A percentile compares a stretch with the other conserved stretches of the same genome.
Conservation (phyloP, 2,329 filamentous ascomycete genomes). For the Aspergillus intermedius region DNA sequence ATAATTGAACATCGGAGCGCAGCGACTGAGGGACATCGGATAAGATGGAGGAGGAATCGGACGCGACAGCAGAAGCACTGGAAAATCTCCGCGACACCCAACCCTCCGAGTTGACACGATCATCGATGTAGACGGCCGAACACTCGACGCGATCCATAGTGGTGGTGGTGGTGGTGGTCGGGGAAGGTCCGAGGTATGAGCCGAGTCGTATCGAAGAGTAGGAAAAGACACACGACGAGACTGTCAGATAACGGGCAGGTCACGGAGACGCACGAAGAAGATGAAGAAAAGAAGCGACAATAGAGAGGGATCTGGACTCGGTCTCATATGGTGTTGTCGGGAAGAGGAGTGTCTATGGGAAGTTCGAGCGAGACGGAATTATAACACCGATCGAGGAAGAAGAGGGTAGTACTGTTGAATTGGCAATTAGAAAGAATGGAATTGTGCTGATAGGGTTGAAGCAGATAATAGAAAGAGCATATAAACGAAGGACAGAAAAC, state of each 20-base stretch:
- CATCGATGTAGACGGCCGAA: conserved; percentile 42
- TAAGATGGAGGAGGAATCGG: conserved; percentile 19
- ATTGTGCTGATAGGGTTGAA: background rate
- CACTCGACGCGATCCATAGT: conserved; percentile 39
- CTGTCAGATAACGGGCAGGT: background rate
- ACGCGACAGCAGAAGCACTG: conserved; percentile 19
- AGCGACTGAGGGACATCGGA: conserved; percentile 40
- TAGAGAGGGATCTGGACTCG: conserved; percentile 9
- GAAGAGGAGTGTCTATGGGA: conserved; percentile 6
- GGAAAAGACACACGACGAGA: background rate
- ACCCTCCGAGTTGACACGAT: conserved; percentile 38
- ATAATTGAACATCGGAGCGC: conserved; percentile 42
- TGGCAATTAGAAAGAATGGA: background rate
- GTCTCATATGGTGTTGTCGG: conserved; percentile 16
- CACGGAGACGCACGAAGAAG: background rate
- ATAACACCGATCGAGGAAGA: background rate
- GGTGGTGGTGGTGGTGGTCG: background rate
- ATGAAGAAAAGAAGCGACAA: conserved; percentile 2
- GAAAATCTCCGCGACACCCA: conserved; percentile 35
- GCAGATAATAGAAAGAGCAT: conserved; percentile 1
- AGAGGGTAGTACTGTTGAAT: background rate
- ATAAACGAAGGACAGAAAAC: background rate
- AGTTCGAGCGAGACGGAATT: conserved; percentile 12
- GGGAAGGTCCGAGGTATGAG: background rate
- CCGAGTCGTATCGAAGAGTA: background rate